Base-by-base conservation (phyloP, 169 alveolate species). In the Theileria equi region DNA sequence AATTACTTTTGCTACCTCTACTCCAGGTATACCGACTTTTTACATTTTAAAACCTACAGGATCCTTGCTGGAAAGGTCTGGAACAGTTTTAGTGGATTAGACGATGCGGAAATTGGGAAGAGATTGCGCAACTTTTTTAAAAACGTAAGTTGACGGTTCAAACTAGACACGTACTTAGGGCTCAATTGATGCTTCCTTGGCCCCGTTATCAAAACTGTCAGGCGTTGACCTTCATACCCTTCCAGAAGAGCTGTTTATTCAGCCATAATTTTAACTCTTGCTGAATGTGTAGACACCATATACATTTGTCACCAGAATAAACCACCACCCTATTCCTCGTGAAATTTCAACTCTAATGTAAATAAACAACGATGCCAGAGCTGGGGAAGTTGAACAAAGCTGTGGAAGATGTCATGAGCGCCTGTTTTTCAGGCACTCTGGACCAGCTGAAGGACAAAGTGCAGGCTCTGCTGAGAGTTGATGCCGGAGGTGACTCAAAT, bases 1-100 rank as follows among this genome's bases (percentile, higher is more conserved):
- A 86, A 80, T 43, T 86, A 86, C 38, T 86, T 64, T 71, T 81
- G 88, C 5, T 86, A 86, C 26, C 60, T 86, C 43, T 86, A 86
- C 47, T 86, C 85, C n/a, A 66, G 80, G 85, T 76, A 36, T 4
- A 71, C 6, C 8, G 11, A 55, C 55, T 16, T 19, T n/a, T 28
- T 17, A 36, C 10, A 10, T 3, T 1, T 7, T 17, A 0, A 17
- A 3, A 31, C 3, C 7, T 29, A 6, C 31, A 76, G 85, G 64
- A 62, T 65, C 26, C 80, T 76, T 61, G 79, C 85, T n/a, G 50
- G 47, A 25, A 76, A 65, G 63, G 66, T 63, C 0, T 76, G 70
- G 76, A 64, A 60, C n/a, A 44, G 74, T 13, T 63, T 65, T 32
- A 54, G 45, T 43, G 73, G 62, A 31, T 17, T 16, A 13, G 28